Base-by-base conservation (phyloP, 441 rosid genomes). In the Isatis lusitanica region DNA sequence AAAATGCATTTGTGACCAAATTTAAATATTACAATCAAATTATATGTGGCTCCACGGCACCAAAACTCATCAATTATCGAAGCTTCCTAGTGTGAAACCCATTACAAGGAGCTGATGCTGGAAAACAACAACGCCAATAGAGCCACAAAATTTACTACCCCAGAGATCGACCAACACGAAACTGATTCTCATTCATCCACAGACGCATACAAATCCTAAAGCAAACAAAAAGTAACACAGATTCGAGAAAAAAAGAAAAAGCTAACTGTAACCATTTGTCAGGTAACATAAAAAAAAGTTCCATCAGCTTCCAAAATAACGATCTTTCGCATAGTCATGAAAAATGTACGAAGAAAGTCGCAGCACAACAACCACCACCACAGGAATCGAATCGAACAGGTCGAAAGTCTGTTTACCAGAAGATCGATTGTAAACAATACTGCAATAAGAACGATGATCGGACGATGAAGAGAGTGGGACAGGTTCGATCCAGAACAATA, bases 381-480 rank as follows among this genome's bases (percentile, higher is more conserved):
- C 51, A 26, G 5, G 21, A 62, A 72, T 40, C 43, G 18, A 63
- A 28, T 50, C 61, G n/a, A 47, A 40, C 53, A 72, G 28, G 39
- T 28, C 13, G 30, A 52, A 50, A 52, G 57, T 31, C 33, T 35
- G 9, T n/a, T 39, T 38, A 63, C 63, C 69, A 12, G 59, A 40
- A 48, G 68, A 71, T 61, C 62, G 51, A 61, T 61, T 39, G 33
- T 9, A 16, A 1, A 43, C 8, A 46, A 7, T 26, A 71, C 61
- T 58, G 15, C 39, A 51, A 8, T 15, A 28, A 38, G 2, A 56
- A 43, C 18, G 65, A 68, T 26, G 65, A 68, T 68, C 73, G 56
- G 73, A 57, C 2, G 55, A 9, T 18, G 64, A 56, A 67, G 63
- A 51, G 46, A 42, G 68, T 70, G 64, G 26, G 70, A 17, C 2